Evolutionary conservation across 1,284 basidiomycete species (phyloP), one percentile per base, ranked within the genome.

Genomic region (Moniliophthora roreri): DNA sequence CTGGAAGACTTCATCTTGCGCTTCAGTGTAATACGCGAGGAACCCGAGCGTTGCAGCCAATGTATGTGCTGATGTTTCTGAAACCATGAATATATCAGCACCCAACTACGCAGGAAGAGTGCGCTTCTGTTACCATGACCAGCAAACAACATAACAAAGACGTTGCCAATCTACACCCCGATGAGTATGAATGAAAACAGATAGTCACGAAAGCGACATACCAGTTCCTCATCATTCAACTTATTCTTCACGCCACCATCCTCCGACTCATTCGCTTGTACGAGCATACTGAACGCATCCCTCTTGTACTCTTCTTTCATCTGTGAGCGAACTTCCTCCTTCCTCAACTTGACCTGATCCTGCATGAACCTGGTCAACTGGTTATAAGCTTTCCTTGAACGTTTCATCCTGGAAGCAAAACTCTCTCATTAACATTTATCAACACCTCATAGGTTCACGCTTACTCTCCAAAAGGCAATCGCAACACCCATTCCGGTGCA

Each of bases 1-100:
- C 26, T 59, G 18, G 13, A 52, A 40, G 7, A 58, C 52, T 47
- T 62, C 60, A 6, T 59, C 56, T 41, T 63, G 62, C 18, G 58
- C 51, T 9, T 62, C 56, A 18, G 60, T 52, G 39, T 63, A 57
- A 5, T 62, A 26, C 1, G 60, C 60, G 4, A 63, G 51, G 36
- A 62, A 62, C 3, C 62, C 62, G 9, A 63, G 44, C 1, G 56
- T 51, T 9, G 58, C 58, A 34, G 57, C 53, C 3, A 59, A 47
- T 10, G 58, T 56, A 35, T 56, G 55, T 4, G 62, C 59, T 0
- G 56, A 58, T 10, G 59, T 63, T 53, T 63, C 60, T 63, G n/a
- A 52, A 18, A 2, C 28, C 11, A 11, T 5, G 44, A 4, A 35
- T 16, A 20, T 32, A 39, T n/a, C 13, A 26, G 18, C 10, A 37